A percentile compares a stretch with the other conserved stretches of the same genome.
These are phyloP conservation scores for Lantana camara DNA, from an alignment of 257 asterid genomes.

Conservation along the genomic window DNA sequence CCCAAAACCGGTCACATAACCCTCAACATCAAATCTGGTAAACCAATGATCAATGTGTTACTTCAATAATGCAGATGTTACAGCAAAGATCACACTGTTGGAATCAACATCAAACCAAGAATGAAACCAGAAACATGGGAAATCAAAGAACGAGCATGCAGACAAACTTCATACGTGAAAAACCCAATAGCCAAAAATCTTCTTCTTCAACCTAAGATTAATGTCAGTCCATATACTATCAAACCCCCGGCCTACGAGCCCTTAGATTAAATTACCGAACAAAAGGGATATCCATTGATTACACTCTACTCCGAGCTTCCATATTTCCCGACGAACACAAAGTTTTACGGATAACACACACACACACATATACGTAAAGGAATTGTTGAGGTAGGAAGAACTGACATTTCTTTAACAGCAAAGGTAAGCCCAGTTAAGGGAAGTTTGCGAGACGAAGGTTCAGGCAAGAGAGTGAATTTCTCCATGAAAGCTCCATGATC, in stretches of 20 bases:
- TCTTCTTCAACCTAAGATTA: neutral
- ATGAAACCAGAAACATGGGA: constrained; percentile 6
- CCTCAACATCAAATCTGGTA: constrained; percentile 76
- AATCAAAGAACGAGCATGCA: neutral
- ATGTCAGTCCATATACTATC: no score
- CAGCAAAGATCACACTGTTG: neutral
- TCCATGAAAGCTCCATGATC: constrained; percentile 76
- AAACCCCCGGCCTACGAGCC: no score
- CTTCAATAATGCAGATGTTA: neutral
- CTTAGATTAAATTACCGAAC: no score
- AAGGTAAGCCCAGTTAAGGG: constrained; percentile 70
- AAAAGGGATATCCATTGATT: no score
- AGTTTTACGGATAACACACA: no score
- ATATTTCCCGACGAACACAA: no score
- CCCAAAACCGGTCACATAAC: constrained; percentile 83
- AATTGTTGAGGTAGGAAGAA: no score
- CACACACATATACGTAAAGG: no score
- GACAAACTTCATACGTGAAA: constrained; percentile 4
- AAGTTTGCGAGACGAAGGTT: constrained; percentile 46
- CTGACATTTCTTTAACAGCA: constrained; percentile 89
- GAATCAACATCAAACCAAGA: neutral
- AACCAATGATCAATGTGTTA: constrained; percentile 11
- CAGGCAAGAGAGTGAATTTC: constrained; percentile 52
- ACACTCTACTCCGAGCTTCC: no score
- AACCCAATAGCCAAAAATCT: neutral